Percentiles rank a stretch among this genome's conserved stretches.
phyloP scores from a whole-genome alignment of 2,329 filamentous ascomycete species.

The Talaromyces sp. region DNA sequence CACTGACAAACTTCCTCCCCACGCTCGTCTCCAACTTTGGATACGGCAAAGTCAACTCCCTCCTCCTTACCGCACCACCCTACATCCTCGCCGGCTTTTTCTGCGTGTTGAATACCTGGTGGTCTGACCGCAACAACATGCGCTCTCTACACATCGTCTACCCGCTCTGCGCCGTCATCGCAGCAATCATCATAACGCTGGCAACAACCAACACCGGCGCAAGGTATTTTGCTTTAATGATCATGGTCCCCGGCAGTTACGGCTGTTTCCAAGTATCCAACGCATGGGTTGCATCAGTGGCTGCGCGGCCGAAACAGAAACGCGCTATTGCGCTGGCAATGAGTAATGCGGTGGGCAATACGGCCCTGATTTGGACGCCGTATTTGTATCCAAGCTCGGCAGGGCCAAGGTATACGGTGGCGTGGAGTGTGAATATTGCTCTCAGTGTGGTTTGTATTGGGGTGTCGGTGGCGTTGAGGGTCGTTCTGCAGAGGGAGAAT shows the following conservation, averaged over 20 bases:
- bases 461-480: neutral
- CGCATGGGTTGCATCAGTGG: neutral
- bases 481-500: neutral
- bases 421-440: neutral
- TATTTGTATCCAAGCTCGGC: neutral
- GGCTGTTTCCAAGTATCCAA: neutral
- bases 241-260: neutral
- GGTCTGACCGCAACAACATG: constrained; percentile 66
- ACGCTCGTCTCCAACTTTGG: neutral
- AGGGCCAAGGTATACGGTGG: neutral
- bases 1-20: constrained; percentile 16
- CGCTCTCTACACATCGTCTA: constrained; percentile 62
- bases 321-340: neutral
- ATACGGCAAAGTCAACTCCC: constrained; percentile 48
- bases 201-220: neutral
- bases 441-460: neutral
- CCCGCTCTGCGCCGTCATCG: constrained; percentile 58
- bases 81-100: constrained; percentile 58
- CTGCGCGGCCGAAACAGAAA: neutral
- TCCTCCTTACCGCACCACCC: constrained; percentile 61
- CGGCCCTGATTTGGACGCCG: neutral
- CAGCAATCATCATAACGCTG: constrained; percentile 45
- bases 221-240: neutral
- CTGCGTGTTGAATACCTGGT: constrained; percentile 61
- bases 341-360: neutral